phyloP scores from a whole-genome alignment of 2,329 filamentous ascomycete species.

The Neopestalotiopsis rosae region DNA sequence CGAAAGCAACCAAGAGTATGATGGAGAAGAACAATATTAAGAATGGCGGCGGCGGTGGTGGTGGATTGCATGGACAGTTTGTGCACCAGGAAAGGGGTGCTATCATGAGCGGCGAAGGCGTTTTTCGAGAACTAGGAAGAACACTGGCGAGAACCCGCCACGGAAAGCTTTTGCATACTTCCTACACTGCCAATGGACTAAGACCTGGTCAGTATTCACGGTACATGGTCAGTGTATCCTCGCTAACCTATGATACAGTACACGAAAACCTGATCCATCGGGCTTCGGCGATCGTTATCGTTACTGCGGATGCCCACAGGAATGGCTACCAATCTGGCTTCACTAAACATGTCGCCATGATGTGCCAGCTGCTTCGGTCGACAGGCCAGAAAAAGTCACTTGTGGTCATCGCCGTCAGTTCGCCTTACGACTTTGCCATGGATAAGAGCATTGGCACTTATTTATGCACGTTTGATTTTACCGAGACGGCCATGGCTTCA shows the following conservation, averaged over 20 bases:
- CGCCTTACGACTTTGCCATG: slow-evolving; percentile 95
- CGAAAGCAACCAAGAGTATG: slow-evolving; percentile 77
- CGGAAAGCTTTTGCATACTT: slow-evolving; percentile 89
- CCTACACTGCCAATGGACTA: slow-evolving; percentile 92
- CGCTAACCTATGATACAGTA: slow-evolving; percentile 49
- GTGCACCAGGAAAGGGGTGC: slow-evolving; percentile 62
- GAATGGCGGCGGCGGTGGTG: slow-evolving; percentile 36
- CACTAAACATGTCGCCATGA: slow-evolving; percentile 94
- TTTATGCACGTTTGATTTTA: slow-evolving; percentile 95
- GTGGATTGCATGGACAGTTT: slow-evolving; percentile 59
- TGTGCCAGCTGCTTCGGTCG: slow-evolving; percentile 82
- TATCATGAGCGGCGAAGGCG: slow-evolving; percentile 90
- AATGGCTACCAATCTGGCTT: slow-evolving; percentile 95
- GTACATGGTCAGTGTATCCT: too few relatives aligned
- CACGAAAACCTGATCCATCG: slow-evolving; percentile 92
- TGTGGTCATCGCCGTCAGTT: slow-evolving; percentile 91
- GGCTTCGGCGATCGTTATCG: slow-evolving; percentile 85
- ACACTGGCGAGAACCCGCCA: slow-evolving; percentile 85
- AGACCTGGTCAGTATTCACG: slow-evolving; percentile 62
- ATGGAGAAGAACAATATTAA: slow-evolving; percentile 57
- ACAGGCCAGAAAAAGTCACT: slow-evolving; percentile 85
- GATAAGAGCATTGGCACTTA: slow-evolving; percentile 91
- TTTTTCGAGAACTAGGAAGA: slow-evolving; percentile 88
- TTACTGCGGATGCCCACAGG: slow-evolving; percentile 92
- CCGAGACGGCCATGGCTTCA: slow-evolving; percentile 86